Conservation (phyloP, 2,329 filamentous ascomycete genomes). For the Ilyonectria robusta region DNA sequence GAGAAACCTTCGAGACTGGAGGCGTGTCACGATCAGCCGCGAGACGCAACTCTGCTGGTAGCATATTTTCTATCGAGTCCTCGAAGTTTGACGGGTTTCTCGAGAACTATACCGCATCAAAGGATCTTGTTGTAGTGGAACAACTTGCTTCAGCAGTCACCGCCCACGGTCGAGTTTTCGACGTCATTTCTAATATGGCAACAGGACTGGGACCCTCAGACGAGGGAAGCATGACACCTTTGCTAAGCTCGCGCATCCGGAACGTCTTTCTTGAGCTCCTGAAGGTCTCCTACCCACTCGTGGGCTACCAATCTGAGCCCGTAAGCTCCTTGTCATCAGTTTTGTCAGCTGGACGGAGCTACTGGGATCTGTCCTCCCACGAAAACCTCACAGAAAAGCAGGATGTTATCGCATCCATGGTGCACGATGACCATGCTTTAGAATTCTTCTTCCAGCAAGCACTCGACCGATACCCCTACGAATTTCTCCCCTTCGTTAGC, state of each 20-base stretch:
- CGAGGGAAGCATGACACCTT: constrained; percentile 63
- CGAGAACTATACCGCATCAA: constrained; percentile 63
- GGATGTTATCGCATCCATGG: constrained; percentile 53
- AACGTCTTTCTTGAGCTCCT: constrained; percentile 78
- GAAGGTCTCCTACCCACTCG: constrained; percentile 74
- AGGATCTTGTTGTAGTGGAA: constrained; percentile 67
- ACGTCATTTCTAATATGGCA: constrained; percentile 67
- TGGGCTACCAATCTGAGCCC: constrained; percentile 82
- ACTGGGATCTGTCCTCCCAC: constrained; percentile 65
- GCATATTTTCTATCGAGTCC: constrained; percentile 73
- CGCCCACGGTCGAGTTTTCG: constrained; percentile 66
- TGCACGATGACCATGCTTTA: constrained; percentile 63
- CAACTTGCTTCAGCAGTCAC: constrained; percentile 65
- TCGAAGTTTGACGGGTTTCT: constrained; percentile 72
- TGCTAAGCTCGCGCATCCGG: constrained; percentile 75
- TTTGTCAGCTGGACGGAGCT: constrained; percentile 68
- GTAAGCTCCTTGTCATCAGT: constrained; percentile 76
- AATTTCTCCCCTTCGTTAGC: constrained; percentile 83
- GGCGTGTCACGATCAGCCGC: constrained; percentile 57
- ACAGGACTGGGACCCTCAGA: constrained; percentile 61
- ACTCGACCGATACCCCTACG: constrained; percentile 85
- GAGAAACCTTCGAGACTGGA: constrained; percentile 69
- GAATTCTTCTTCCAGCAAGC: constrained; percentile 76
- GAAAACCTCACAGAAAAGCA: constrained; percentile 51
- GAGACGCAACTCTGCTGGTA: constrained; percentile 72